Evolutionary conservation across 1,139 yeast species (phyloP).

Genomic region (Citeromyces hawaiiensis): DNA sequence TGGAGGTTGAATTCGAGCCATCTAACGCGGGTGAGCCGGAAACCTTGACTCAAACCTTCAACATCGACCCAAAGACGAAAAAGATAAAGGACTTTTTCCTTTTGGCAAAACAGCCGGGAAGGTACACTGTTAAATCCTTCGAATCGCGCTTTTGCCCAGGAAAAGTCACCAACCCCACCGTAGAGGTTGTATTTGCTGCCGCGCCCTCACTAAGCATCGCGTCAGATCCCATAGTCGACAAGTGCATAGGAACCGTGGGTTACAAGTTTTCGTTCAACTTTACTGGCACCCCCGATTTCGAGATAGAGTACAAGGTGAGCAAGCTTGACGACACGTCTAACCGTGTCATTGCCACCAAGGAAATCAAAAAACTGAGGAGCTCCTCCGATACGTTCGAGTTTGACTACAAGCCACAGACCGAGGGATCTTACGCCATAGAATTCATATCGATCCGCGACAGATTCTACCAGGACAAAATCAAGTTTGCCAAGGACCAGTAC

Average conservation of each 20-base stretch:
- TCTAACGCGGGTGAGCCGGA: slow-evolving; percentile 17
- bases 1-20: slow-evolving; percentile 20
- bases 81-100: slow-evolving; percentile 21
- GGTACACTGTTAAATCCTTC: slow-evolving; percentile 38
- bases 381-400: slow-evolving; percentile 24
- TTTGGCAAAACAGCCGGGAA: slow-evolving; percentile 44
- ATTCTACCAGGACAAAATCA: slow-evolving; percentile 27
- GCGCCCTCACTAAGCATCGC: slow-evolving; percentile 37
- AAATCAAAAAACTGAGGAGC: slow-evolving; percentile 15
- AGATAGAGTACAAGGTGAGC: slow-evolving; percentile 47
- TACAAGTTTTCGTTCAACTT: slow-evolving; percentile 52
- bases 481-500: slow-evolving; percentile 21
- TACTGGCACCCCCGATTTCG: slow-evolving; percentile 75
- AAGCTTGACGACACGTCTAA: slow-evolving; percentile 23
- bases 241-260: slow-evolving; percentile 90
- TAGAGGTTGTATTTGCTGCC: slow-evolving; percentile 14
- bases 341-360: slow-evolving; percentile 21
- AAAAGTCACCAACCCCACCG: slow-evolving; percentile 11
- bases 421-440: slow-evolving; percentile 69
- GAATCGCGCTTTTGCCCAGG: slow-evolving; percentile 56
- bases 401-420: slow-evolving; percentile 62
- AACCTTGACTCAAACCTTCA: slow-evolving; percentile 7
- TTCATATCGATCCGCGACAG: slow-evolving; percentile 47
- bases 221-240: slow-evolving; percentile 57
- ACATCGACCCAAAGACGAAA: slow-evolving; percentile 23